Base-by-base conservation (phyloP, 1,139 yeast species). In the Kodamaea derodonti region DNA sequence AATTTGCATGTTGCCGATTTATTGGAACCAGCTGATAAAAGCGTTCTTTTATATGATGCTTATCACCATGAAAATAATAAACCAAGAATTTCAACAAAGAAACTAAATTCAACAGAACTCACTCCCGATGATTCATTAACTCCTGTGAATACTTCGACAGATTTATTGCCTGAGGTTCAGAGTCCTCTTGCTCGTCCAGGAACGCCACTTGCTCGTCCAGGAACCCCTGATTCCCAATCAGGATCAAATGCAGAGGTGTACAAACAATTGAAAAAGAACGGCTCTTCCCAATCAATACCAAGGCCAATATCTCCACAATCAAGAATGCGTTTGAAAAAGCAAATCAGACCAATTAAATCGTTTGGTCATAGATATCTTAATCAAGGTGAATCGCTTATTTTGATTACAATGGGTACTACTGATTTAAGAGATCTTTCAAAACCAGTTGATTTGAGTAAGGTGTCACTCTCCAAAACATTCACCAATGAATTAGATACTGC, bases 401-500 rank as follows among this genome's bases (percentile, higher is more conserved):
- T 90, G 41, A 75, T 90, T 29, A 87, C 96, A 1, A 65, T 90
- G 38, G 97, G 97, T 1, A 81, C 95, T 1, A 83, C 95, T 6
- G 97, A 90, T 51, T 64, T 79, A 30, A 68, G 96, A 34, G 78
- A 76, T 40, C 54, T 58, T 9, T 58, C 62, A 3, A 72, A 72
- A 10, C 87, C 95, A 0, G 73, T 90, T 20, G 79, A 81, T 35
- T 70, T 90, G 37, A 81, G 84, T 46, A 72, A 78, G 32, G 84
- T 85, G 12, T 86, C 94, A 6, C 66, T 83, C 38, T 73, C 90
- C 1, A 82, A 81, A 47, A 80, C 84, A 2, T 84, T 83, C 41
- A 74, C 83, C 15, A 84, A 95, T 1, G 94, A 85, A 54, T 67
- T 88, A 30, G 97, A 90, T 48, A 86, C 95, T 3, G 95, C 96